Evolutionary conservation across 2,329 filamentous ascomycete species (phyloP).

Genomic region (Hypoxylon sp.): DNA sequence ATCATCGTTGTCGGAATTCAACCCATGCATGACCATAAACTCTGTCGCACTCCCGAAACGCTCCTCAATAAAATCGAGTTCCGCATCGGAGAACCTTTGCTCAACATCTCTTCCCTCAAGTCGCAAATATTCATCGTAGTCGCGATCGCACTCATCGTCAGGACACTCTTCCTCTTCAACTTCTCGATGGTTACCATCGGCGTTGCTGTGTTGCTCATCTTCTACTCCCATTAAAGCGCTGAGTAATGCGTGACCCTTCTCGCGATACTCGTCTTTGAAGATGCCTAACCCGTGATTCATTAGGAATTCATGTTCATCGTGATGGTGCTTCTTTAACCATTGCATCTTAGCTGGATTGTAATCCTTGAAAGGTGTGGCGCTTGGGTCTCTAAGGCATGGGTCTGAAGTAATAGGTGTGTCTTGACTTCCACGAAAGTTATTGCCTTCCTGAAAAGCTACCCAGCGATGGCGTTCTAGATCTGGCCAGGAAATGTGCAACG

Average conservation of each 20-base stretch:
- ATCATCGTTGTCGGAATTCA: not conserved
- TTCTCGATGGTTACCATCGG: not conserved
- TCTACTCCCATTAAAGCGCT: not conserved
- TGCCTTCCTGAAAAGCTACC: not conserved
- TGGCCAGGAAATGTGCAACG: not conserved
- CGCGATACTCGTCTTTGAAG: slow-evolving; percentile 6
- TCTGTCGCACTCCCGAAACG: not conserved
- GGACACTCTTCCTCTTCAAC: not conserved
- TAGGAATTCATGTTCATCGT: not conserved
- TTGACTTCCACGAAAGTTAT: not conserved
- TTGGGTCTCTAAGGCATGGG: not conserved
- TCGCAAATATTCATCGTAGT: not conserved
- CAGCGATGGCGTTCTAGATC: not conserved
- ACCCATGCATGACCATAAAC: not conserved
- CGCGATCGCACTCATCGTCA: not conserved
- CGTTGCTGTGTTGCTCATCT: not conserved
- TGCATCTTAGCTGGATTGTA: not conserved
- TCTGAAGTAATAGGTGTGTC: not conserved
- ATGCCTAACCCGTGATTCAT: not conserved
- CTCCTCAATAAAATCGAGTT: not conserved
- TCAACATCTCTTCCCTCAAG: not conserved
- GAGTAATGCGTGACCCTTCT: not conserved
- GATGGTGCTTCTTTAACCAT: not conserved
- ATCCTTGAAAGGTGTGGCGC: not conserved
- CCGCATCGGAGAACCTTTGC: not conserved